Evolutionary conservation across 345 rosid species (phyloP), one percentile per base, ranked within the genome.

Genomic region (Cardamine chenopodiifolia): DNA sequence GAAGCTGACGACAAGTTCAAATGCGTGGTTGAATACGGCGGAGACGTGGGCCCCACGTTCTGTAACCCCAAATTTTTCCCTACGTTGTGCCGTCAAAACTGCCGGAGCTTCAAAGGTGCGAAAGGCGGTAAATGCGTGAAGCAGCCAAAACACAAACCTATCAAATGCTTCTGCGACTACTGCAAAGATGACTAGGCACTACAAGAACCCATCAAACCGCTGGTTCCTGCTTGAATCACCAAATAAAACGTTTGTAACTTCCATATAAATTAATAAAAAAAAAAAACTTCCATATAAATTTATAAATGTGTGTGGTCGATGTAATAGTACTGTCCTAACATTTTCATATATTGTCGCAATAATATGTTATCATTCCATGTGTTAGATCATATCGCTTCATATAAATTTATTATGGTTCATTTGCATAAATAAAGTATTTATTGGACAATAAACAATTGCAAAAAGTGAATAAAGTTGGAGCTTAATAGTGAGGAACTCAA

Each of bases 1-100:
- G 79, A 60, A 53, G 56, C 63, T 13, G 62, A 8, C 0, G 55
- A 40, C 20, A 75, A 75, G 48, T 75, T 68, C 56, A 50, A 49
- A 61, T 75, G 79, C 20, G 6, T 37, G 12, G n/a, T 6, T 0
- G 79, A 59, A 20, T 75, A 75, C 40, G 73, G 73, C 2, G 69
- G 63, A n/a, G 69, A 75, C 39, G 79, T 75, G 7, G 79, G 73
- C 22, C 79, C 78, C 0, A 68, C 73, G 55, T 75, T 75, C 7
- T 75, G 79, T 75, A 68, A 75, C 63, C 74, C 69, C 17, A 75
- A 68, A 13, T 37, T 75, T 62, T 68, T 39, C 26, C 79, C 79
- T 1, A 52, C 74, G 5, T 23, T 75, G 63, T 75, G 74, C 19
- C 63, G 74, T 20, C 69, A 68, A 68, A 75, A 75, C 74, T 75